Base-by-base conservation (phyloP, 345 rosid genomes). In the Murraya paniculata region DNA sequence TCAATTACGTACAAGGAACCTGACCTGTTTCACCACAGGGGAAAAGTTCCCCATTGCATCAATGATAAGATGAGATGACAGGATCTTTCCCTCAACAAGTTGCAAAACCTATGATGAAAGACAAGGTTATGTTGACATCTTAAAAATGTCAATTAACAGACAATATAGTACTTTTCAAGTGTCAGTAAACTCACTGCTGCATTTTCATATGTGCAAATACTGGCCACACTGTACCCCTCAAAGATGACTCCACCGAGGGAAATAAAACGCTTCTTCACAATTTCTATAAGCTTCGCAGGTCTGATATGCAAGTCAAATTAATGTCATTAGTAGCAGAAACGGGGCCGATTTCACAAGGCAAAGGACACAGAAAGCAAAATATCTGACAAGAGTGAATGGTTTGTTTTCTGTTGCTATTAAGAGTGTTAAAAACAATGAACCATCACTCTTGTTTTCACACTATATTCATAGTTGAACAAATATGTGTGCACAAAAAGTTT, bases 41-140 rank as follows among this genome's bases (percentile, higher is more conserved):
- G 99, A 95, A 81, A 95, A 93, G 81, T 93, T 95, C 68, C 99
- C 99, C 93, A 93, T 95, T 66, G 98, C 97, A 86, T 95, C 99
- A 35, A 93, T 83, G 65, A 93, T 84, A 67, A 95, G 91, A 68
- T 86, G 91, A 30, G 97, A 89, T 53, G 92, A 88, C 75, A 93
- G 66, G 50, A 80, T 75, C 59, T 87, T 90, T 28, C 91, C 98
- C 80, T 90, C 92, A 78, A 84, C 83, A 82, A 94, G 93, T 81
- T 88, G 84, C 83, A 95, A 65, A 69, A 91, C 91, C 99, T 92
- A 67, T 53, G 62, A 61, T 25, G 35, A 31, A 71, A 74, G 65
- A 55, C 25, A 36, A 39, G 60, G 35, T 66, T 28, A 25, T 36
- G 61, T 68, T 1, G 64, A 16, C 16, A 0, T 45, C 50, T 45